Evolutionary conservation across 345 rosid genomes (phyloP), one percentile per base, ranked within the genome.

Genomic region (Anastatica hierochuntica): DNA sequence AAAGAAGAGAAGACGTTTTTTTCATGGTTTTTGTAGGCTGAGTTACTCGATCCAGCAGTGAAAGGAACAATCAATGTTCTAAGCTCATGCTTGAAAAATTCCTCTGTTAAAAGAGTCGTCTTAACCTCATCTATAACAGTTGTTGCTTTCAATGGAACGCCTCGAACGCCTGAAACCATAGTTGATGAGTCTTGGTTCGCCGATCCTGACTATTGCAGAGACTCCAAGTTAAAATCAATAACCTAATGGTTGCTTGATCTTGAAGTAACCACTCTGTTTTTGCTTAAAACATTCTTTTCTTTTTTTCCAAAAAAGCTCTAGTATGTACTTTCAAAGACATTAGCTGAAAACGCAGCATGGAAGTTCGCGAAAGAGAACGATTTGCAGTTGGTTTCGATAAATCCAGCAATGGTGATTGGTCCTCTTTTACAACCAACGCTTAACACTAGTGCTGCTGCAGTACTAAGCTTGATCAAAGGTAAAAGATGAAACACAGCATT

Each of bases 261-360:
- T 21, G 1, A 50, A 41, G 58, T 14, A 17, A 49, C 18, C 47
- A 44, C 34, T 56, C 50, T 56, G 43, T 33, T 20, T 43, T 55
- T 4, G 12, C 43, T 58, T 7, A 58, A 34, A n/a, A 2, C 9
- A 5, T 59, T 1, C 27, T 11, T 5, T 27, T 21, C 16, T 21
- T 1, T 18, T 10, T 16, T 27, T 14, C 54, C 63, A 80, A 58
- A n/a, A n/a, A 58, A 58, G 96, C 73, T 76, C 4, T 84, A 94
- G 96, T 80, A 88, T 55, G 79, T 76, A 55, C 77, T 88, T 17
- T 84, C 96, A 4, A 88, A 84, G 77, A 77, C 88, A 37, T 49
- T 88, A 74, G 96, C 94, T 2, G 96, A 88, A 75, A 86, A 84
- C 8, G 73, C 83, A 46, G 90, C 90, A 12, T 82, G 94, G 96